Base-by-base conservation (phyloP, 768 basidiomycete species). In the Phlegmacium glaucopus region DNA sequence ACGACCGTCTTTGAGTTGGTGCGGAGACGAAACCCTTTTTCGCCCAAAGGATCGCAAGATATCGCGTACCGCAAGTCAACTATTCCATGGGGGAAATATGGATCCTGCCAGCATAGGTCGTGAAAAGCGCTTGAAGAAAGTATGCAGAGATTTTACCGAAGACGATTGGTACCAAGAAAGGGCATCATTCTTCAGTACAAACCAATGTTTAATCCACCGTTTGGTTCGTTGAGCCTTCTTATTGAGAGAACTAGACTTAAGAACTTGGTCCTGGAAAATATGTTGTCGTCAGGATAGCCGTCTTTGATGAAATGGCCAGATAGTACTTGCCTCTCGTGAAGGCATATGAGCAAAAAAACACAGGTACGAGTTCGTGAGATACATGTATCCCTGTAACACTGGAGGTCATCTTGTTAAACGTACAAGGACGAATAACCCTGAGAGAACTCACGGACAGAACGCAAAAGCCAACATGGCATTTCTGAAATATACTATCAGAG, bases 291-390 rank as follows among this genome's bases (percentile, higher is more conserved):
- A 22, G 22, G 15, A 41, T 30, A 27, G 17, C 44, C 39, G 40
- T 5, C 26, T 41, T 18, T 39, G 40, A 4, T n/a, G n/a, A 32
- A 18, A 10, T 29, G 15, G 26, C 12, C 28, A 12, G 42, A 40
- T 38, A 49, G 47, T 43, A 42, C 72, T 39, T 50, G 94, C 94
- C 78, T 94, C 93, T 71, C 85, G 77, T 26, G 83, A 76, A 13
- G 92, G 92, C 83, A 95, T 87, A 63, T 92, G 92, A 2, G 92
- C 92, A 65, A 94, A 99, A 73, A 99, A 99, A 70, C 95, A 97
- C 15, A 98, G 66, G 63, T 95, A 89, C 9, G 87, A 83, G 57
- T 90, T 90, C 1, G 95, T 98, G 41, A 98, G 74, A 64, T 95
- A 99, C 81, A 99, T 90, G 62, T 95, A 98, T 2, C 95, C 95